Evolutionary conservation across 2,329 filamentous ascomycete genomes (phyloP).

Genomic region (Xylariaceae sp.): DNA sequence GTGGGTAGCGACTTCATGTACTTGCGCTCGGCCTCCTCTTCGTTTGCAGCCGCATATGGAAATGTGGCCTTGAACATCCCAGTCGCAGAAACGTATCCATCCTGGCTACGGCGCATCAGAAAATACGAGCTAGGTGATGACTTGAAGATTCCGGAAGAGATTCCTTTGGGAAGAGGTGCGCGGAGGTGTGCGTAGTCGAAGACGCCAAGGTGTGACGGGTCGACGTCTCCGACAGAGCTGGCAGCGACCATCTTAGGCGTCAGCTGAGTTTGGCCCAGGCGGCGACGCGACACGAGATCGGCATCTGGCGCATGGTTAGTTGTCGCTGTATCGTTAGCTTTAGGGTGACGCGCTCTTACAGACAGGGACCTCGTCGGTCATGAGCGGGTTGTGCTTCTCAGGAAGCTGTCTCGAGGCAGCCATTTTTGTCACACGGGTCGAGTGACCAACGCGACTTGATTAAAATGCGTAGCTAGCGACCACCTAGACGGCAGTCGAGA

Average conservation of each 20-base stretch:
- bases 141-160: conserved; percentile 90
- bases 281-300: conserved; percentile 77
- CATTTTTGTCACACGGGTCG: conserved; percentile 33
- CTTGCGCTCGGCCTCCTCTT: conserved; percentile 74
- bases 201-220: conserved; percentile 70
- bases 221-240: conserved; percentile 68
- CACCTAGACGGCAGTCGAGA: neutral
- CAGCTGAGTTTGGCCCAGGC: conserved; percentile 89
- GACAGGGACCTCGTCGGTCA: conserved; percentile 60
- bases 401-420: conserved; percentile 51
- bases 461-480: conserved; percentile 10
- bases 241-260: conserved; percentile 75
- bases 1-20: conserved; percentile 81
- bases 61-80: conserved; percentile 93
- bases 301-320: conserved; percentile 49
- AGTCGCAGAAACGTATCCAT: conserved; percentile 81
- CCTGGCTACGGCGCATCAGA: conserved; percentile 85
- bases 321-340: conserved; percentile 1
- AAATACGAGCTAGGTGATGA: conserved; percentile 91
- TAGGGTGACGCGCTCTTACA: conserved; percentile 45
- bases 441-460: conserved; percentile 19
- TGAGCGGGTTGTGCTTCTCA: conserved; percentile 61
- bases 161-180: conserved; percentile 86
- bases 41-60: conserved; percentile 68
- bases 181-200: conserved; percentile 97